Percentiles rank a stretch among this genome's conserved stretches.
phyloP scores from a whole-genome alignment of 192 early-diverging fungal genomes.

The Gigaspora rosea region DNA sequence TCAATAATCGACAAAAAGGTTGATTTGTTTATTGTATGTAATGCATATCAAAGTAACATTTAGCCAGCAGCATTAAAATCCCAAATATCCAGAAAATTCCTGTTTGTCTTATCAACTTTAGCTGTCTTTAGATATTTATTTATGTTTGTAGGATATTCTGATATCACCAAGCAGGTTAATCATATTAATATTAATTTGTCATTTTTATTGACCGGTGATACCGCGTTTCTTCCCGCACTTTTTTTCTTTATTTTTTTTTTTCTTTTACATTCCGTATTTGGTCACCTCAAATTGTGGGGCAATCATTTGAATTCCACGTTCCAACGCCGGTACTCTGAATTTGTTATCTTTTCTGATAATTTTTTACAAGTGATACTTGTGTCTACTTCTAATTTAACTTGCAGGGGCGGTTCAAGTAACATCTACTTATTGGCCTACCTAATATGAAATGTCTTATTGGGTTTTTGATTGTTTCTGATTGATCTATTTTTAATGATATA shows the following conservation, averaged over 20 bases:
- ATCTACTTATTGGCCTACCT: too few relatives aligned
- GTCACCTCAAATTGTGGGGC: not conserved
- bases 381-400: not conserved
- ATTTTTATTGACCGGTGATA: not conserved
- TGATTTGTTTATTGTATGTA: slow-evolving; percentile 1
- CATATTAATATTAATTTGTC: too few relatives aligned
- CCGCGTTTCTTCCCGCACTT: not conserved
- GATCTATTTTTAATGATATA: too few relatives aligned
- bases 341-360: not conserved
- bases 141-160: not conserved
- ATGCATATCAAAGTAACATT: not conserved
- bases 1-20: not conserved
- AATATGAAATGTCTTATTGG: too few relatives aligned
- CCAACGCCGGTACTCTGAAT: not conserved
- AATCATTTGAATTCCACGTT: not conserved
- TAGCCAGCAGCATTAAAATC: not conserved
- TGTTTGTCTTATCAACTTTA: not conserved
- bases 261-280: slow-evolving; percentile 1
- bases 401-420: not conserved
- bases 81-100: not conserved
- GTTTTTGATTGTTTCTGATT: too few relatives aligned
- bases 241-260: not conserved
- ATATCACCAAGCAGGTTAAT: not conserved
- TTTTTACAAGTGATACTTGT: not conserved
- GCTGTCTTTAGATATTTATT: not conserved